Conservation (phyloP, 2,329 filamentous ascomycete genomes). For the Aspergillus sp. region DNA sequence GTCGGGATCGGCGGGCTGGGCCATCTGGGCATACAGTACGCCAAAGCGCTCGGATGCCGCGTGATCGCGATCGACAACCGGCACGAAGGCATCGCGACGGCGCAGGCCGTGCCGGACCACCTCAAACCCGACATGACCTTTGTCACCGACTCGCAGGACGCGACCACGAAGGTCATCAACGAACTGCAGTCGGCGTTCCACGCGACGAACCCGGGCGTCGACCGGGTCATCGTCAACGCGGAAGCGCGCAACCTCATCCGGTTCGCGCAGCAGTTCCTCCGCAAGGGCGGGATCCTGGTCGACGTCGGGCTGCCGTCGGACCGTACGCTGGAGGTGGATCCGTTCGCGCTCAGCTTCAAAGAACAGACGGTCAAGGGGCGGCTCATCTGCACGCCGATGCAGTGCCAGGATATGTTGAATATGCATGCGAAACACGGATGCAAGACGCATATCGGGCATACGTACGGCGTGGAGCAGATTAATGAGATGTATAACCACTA, state of each 20-base stretch:
- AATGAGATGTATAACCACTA: conserved; percentile 10
- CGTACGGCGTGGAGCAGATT: conserved; percentile 9
- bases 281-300: conserved; percentile 5
- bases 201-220: conserved; percentile 6
- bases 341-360: conserved; percentile 8
- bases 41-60: conserved; percentile 16
- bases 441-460: conserved; percentile 8
- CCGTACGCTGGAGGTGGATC: conserved; percentile 6
- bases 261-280: conserved; percentile 6
- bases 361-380: conserved; percentile 7
- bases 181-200: conserved; percentile 8
- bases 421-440: conserved; percentile 7
- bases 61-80: conserved; percentile 11
- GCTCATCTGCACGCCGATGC: conserved; percentile 8
- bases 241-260: conserved; percentile 4
- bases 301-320: conserved; percentile 8
- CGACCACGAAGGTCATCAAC: conserved; percentile 4
- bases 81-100: conserved; percentile 2
- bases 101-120: conserved; percentile 2
- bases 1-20: conserved; percentile 21
- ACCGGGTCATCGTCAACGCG: conserved; percentile 6
- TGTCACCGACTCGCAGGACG: conserved; percentile 7
- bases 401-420: conserved; percentile 9
- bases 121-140: conserved; percentile 3
- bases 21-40: conserved; percentile 25